Conservation (phyloP, 306 rosid genomes). For the Prinsepia uniflora region DNA sequence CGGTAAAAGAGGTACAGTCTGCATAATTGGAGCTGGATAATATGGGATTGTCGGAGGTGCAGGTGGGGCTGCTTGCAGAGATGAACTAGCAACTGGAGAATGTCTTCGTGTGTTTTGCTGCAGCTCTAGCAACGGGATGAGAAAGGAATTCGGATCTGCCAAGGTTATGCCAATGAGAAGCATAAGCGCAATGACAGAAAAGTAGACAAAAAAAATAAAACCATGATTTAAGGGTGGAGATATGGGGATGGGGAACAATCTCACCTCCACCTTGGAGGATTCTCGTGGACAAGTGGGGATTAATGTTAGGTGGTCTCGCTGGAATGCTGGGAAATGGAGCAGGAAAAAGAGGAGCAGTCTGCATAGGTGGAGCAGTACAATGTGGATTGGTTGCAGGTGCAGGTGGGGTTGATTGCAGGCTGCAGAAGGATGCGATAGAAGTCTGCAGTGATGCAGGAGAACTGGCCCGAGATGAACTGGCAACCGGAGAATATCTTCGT, state of each 20-base stretch:
- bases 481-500: background rate
- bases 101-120: constrained; percentile 31
- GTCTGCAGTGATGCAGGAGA: background rate
- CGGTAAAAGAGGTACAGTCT: constrained; percentile 20
- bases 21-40: constrained; percentile 28
- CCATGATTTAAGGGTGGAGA: constrained; percentile 37
- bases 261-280: constrained; percentile 39
- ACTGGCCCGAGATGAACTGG: background rate
- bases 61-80: constrained; percentile 20
- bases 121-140: constrained; percentile 31
- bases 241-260: constrained; percentile 67
- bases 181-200: background rate
- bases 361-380: constrained; percentile 28
- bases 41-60: constrained; percentile 12
- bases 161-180: too few species aligned
- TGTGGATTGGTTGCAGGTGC: constrained; percentile 15
- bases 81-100: constrained; percentile 26
- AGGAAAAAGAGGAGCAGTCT: constrained; percentile 20
- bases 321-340: constrained; percentile 29
- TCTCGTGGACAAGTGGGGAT: constrained; percentile 29
- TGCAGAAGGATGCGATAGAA: background rate
- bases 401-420: background rate
- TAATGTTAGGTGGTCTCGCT: constrained; percentile 36
- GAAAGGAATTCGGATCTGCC: constrained; percentile 41
- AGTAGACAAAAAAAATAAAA: background rate